These are phyloP conservation scores for Aurinia saxatilis DNA, from an alignment of 345 rosid species.

Conservation along the genomic window DNA sequence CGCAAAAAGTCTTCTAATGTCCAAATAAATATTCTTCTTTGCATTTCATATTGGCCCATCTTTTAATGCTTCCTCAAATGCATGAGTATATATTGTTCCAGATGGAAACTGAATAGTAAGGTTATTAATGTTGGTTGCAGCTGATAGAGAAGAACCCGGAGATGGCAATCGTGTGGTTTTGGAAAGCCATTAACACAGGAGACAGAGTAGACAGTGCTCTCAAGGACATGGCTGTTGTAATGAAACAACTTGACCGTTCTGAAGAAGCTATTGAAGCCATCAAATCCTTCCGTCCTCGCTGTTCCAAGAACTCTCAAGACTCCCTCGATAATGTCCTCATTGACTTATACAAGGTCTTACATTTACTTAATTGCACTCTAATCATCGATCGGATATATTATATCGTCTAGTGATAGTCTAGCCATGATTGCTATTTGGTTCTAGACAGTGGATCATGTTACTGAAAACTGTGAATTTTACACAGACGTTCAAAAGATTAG, in stretches of 20 bases:
- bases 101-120: not conserved
- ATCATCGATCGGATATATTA: no score
- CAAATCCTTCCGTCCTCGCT: slow-evolving; percentile 69
- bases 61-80: not conserved
- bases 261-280: slow-evolving; percentile 96
- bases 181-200: slow-evolving; percentile 89
- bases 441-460: no score
- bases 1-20: not conserved
- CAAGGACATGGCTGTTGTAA: slow-evolving; percentile 89
- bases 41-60: not conserved
- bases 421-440: no score
- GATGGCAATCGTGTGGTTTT: slow-evolving; percentile 64
- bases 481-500: not conserved
- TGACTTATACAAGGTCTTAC: slow-evolving; percentile 80
- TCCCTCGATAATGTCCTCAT: slow-evolving; percentile 91
- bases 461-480: no score
- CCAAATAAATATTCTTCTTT: not conserved
- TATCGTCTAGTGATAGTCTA: no score
- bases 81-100: not conserved
- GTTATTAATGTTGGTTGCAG: slow-evolving; percentile 31
- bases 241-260: slow-evolving; percentile 68
- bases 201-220: slow-evolving; percentile 79
- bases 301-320: slow-evolving; percentile 77
- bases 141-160: slow-evolving; percentile 77
- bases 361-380: not conserved